Conservation (phyloP, 495 filamentous ascomycete genomes). For the Aspergillus mulundensis region DNA sequence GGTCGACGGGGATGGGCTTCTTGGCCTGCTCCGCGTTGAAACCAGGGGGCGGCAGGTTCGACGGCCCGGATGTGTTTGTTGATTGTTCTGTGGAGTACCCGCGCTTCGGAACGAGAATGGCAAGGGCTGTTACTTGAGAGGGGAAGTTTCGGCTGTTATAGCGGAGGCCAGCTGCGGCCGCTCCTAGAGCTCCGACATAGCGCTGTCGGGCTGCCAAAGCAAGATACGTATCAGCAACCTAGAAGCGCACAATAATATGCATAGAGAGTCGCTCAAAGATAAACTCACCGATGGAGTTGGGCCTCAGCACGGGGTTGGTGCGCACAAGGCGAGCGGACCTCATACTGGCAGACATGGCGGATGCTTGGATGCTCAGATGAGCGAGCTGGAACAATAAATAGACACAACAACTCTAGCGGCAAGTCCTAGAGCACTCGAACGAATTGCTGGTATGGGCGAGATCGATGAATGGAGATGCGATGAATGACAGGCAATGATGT, state of each 20-base stretch:
- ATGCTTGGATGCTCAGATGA: conserved; percentile 28
- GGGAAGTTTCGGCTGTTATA: conserved; percentile 55
- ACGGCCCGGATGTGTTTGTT: conserved; percentile 46
- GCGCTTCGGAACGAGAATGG: conserved; percentile 61
- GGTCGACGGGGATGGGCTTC: conserved; percentile 65
- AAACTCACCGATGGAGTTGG: conserved; percentile 30
- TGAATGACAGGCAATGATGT: conserved; percentile 16
- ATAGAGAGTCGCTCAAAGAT: background rate
- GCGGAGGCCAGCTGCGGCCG: conserved; percentile 48
- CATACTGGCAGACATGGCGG: conserved; percentile 43
- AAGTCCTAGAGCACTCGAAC: background rate
- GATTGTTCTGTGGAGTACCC: conserved; percentile 70
- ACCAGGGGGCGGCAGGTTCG: conserved; percentile 76
- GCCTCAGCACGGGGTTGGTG: conserved; percentile 34
- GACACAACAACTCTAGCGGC: conserved; percentile 22
- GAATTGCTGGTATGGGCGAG: background rate
- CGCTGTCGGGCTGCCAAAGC: conserved; percentile 31
- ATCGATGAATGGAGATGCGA: conserved; percentile 5
- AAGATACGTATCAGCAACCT: conserved; percentile 2
- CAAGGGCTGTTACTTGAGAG: conserved; percentile 58
- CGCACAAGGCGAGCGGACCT: conserved; percentile 43
- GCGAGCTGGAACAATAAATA: conserved; percentile 23
- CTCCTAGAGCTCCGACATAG: conserved; percentile 32
- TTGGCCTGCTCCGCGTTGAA: conserved; percentile 90
- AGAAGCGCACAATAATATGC: background rate